Base-by-base conservation (phyloP, 108 stramenopile species). In the Nitzschia palea region DNA sequence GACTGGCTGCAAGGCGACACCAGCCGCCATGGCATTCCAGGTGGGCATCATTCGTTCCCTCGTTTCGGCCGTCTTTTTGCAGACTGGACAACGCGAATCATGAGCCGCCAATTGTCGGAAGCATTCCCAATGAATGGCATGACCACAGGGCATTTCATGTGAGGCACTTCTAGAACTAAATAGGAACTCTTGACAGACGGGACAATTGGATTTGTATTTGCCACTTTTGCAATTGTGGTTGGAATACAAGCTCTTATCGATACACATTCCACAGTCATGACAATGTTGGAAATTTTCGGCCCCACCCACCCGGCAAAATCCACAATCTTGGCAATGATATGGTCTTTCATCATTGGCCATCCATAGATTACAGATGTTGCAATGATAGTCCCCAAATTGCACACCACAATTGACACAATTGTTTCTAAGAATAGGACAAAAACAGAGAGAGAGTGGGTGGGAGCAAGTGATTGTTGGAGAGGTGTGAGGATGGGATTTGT, bases 251-350 rank as follows among this genome's bases (percentile, higher is more conserved):
- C 65, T 45, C 15, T 54, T 68, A 63, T 93, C 91, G 60, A 93
- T 93, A 59, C 91, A 93, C 91, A 93, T 93, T 12, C 91, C 91
- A 60, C 91, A 93, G 43, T 87, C 91, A 37, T 84, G 56, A 57
- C 91, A 93, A 66, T 93, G 91, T 1, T 77, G 82, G 70, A 87
- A 93, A 65, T 89, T 93, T 58, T 89, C 88, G 5, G 74, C 60
- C 2, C 91, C 91, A 12, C 91, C 91, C 0, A 93, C 91, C 18
- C 91, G 91, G 70, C 91, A 93, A 72, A 93, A 93, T 3, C 91
- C 91, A 69, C 91, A 93, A 40, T 87, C 78, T 23, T 63, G 44
- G 45, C 91, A 93, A 60, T 93, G 91, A 45, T 93, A 93, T 0
- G 91, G 91, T 3, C 59, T 57, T 61, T 93, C 91, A 31, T 85